Conservation (phyloP, 352 stramenopile genomes). For the Globisporangium solare region DNA sequence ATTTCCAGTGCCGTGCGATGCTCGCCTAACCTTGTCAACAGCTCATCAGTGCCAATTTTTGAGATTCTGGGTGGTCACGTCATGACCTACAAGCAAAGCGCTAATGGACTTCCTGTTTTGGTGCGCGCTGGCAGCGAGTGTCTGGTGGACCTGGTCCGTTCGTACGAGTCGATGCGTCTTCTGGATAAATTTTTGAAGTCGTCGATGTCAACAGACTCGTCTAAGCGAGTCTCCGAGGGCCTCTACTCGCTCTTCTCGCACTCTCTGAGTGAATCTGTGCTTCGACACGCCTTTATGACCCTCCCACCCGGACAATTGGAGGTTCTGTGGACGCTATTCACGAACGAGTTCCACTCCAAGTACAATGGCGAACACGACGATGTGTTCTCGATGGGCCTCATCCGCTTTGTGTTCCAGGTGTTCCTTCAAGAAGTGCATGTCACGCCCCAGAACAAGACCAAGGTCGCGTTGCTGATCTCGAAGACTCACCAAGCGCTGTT, state of each 20-base stretch:
- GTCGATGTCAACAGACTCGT: slow-evolving; percentile 20
- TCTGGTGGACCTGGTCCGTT: slow-evolving; percentile 55
- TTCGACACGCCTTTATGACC: slow-evolving; percentile 69
- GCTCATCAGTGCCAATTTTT: slow-evolving; percentile 58
- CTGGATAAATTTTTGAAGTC: slow-evolving; percentile 55
- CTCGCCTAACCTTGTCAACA: slow-evolving; percentile 73
- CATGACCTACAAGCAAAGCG: slow-evolving; percentile 7
- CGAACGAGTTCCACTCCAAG: slow-evolving; percentile 37
- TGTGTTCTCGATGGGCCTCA: slow-evolving; percentile 32
- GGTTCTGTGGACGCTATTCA: slow-evolving; percentile 66
- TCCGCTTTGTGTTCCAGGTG: slow-evolving; percentile 66
- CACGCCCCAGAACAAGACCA: slow-evolving; percentile 62
- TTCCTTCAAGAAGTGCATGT: slow-evolving; percentile 83
- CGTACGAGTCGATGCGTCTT: slow-evolving; percentile 84
- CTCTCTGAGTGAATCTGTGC: slow-evolving; percentile 30
- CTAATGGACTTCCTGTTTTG: background rate
- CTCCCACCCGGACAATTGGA: slow-evolving; percentile 76
- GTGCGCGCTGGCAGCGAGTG: slow-evolving; percentile 23
- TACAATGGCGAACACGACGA: slow-evolving; percentile 10
- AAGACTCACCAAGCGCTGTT: slow-evolving; percentile 56
- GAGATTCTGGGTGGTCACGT: slow-evolving; percentile 39
- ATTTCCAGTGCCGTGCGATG: slow-evolving; percentile 61
- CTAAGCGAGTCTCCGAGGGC: slow-evolving; percentile 19
- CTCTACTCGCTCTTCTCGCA: slow-evolving; percentile 51
- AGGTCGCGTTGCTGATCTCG: slow-evolving; percentile 42